Evolutionary conservation across 257 asterid genomes (phyloP).

Genomic region (Solanum bulbocastanum): DNA sequence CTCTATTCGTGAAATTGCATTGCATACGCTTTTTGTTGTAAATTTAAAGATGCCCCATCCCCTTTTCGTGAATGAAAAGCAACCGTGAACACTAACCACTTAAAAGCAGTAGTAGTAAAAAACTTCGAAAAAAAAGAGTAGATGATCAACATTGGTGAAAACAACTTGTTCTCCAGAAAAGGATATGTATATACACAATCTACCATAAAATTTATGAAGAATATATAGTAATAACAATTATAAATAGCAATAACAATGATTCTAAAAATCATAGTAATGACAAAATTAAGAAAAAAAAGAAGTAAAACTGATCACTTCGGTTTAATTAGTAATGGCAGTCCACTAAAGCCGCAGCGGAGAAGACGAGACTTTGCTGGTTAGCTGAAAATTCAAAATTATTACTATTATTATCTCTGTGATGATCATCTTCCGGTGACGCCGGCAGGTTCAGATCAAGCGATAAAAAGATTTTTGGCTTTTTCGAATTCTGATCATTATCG

Average conservation of each 20-base stretch:
- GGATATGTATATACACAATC: not conserved
- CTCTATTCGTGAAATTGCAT: not conserved
- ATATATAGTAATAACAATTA: not conserved
- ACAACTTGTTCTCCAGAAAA: constrained; percentile 8
- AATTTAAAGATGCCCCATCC: constrained; percentile 27
- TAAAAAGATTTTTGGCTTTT: not conserved
- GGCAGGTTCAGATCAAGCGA: constrained; percentile 7
- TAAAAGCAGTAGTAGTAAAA: constrained; percentile 27
- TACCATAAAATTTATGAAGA: not conserved
- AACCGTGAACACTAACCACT: constrained; percentile 56
- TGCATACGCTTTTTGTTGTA: not conserved
- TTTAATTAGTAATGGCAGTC: constrained; percentile 2
- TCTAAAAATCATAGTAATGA: not conserved
- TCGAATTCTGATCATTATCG: not conserved
- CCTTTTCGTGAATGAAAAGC: constrained; percentile 69
- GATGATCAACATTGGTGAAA: constrained; percentile 14
- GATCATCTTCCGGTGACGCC: constrained; percentile 7
- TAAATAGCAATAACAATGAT: not conserved
- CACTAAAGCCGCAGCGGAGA: constrained; percentile 2
- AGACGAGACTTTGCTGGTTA: constrained; percentile 3
- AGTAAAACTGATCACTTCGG: not conserved
- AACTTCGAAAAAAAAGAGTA: constrained; percentile 4
- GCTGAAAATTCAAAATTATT: not conserved
- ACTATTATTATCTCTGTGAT: not conserved
- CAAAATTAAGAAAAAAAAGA: not conserved